Evolutionary conservation across 2,329 filamentous ascomycete species (phyloP).

Genomic region (Colletotrichum sp.): DNA sequence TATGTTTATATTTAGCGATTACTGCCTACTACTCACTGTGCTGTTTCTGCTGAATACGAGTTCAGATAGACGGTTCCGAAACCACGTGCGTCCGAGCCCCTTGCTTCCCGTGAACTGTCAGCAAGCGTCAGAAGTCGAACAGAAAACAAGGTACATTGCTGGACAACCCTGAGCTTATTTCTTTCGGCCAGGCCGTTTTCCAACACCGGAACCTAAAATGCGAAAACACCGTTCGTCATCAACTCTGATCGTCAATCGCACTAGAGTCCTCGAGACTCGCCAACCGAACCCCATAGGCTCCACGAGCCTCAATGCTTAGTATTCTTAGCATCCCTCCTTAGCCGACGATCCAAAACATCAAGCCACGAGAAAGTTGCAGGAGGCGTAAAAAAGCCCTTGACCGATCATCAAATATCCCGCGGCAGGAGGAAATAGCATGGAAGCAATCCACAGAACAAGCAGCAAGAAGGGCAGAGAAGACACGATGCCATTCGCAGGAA

Average conservation of each 20-base stretch:
- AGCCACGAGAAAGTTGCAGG: not conserved
- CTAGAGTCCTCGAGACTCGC: not conserved
- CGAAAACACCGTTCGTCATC: not conserved
- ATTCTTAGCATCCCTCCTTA: not conserved
- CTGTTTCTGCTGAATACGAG: not conserved
- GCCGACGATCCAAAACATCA: not conserved
- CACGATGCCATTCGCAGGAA: not conserved
- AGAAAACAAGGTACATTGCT: not conserved
- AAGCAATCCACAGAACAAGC: not conserved
- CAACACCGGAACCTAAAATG: not conserved
- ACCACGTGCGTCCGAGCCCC: not conserved
- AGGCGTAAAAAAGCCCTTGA: not conserved
- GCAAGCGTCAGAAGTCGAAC: not conserved
- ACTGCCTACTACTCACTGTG: not conserved
- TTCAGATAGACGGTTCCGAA: not conserved
- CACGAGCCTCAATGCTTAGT: not conserved
- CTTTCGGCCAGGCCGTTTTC: not conserved
- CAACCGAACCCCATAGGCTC: not conserved
- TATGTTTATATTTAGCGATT: conserved; percentile 8
- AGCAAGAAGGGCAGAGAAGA: not conserved
- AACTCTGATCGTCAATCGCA: not conserved
- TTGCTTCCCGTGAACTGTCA: not conserved
- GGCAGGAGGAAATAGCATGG: not conserved
- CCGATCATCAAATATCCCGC: not conserved
- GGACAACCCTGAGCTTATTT: not conserved